Conservation (phyloP, 2,329 filamentous ascomycete genomes). For the Berkeleyomyces basicola region DNA sequence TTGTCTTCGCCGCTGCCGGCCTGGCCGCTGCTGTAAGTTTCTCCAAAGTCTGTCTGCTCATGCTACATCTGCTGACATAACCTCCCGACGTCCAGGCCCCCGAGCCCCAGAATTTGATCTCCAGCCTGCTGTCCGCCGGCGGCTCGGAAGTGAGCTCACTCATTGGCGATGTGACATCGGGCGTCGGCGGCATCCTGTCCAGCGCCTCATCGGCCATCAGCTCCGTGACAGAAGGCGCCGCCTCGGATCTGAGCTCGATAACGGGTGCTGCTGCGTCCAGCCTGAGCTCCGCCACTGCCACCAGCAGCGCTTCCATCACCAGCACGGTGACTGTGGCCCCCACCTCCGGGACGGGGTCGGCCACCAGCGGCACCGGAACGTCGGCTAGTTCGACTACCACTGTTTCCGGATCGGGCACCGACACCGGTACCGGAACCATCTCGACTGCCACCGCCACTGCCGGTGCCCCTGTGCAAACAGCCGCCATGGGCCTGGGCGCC, state of each 20-base stretch:
- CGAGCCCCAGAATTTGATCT: conserved; percentile 4
- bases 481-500: conserved; percentile 28
- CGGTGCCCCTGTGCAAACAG: conserved; percentile 22
- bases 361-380: conserved; percentile 1
- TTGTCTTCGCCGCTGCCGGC: conserved; percentile 18
- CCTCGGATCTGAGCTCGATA: conserved; percentile 13
- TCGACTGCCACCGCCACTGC: conserved; percentile 18
- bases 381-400: conserved; percentile 11
- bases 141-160: conserved; percentile 10
- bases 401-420: conserved; percentile 6
- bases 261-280: conserved; percentile 8
- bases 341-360: conserved; percentile 13
- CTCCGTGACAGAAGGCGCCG: conserved; percentile 11
- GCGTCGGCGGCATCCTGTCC: not conserved
- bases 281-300: conserved; percentile 13
- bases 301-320: conserved; percentile 13
- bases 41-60: not conserved
- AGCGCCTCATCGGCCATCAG: not conserved
- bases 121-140: conserved; percentile 12
- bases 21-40: conserved; percentile 20
- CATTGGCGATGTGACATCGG: conserved; percentile 9
- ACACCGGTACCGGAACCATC: conserved; percentile 4
- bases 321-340: conserved; percentile 16
- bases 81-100: not conserved
- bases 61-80: not conserved